phyloP scores from a whole-genome alignment of 1,139 yeast genomes.

The Eremothecium cymbalariae region DNA sequence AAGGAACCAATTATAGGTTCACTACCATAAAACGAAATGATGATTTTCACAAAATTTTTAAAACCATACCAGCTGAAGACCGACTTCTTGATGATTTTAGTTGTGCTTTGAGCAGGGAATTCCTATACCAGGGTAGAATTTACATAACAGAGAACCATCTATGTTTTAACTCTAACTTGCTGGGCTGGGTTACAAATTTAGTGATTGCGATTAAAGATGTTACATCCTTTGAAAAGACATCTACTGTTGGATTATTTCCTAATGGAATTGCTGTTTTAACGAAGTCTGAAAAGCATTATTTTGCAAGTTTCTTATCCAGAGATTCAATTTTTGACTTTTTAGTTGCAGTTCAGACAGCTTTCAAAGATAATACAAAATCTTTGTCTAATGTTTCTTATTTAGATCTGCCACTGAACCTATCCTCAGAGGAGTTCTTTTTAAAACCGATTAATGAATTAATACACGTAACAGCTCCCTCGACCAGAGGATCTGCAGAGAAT shows the following conservation, averaged over 20 bases:
- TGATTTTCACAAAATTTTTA: constrained; percentile 73
- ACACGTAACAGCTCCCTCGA: constrained; percentile 15
- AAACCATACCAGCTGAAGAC: constrained; percentile 61
- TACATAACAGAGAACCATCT: constrained; percentile 74
- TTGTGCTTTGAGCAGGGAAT: constrained; percentile 84
- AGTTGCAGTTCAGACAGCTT: constrained; percentile 45
- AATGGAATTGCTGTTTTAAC: constrained; percentile 81
- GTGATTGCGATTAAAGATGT: constrained; percentile 69
- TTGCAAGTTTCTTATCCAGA: constrained; percentile 82
- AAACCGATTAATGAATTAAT: constrained; percentile 5
- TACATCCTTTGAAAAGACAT: constrained; percentile 62
- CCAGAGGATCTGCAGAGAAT: constrained; percentile 14
- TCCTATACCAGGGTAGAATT: constrained; percentile 81
- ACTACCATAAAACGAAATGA: constrained; percentile 65
- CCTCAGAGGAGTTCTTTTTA: constrained; percentile 1
- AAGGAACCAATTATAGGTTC: constrained; percentile 40
- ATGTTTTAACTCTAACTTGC: constrained; percentile 83
- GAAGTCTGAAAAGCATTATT: constrained; percentile 50
- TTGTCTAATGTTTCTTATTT: background rate
- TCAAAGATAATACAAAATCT: constrained; percentile 1
- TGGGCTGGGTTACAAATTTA: constrained; percentile 88
- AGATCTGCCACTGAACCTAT: background rate
- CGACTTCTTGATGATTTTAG: constrained; percentile 74
- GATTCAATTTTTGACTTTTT: constrained; percentile 70
- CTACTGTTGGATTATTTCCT: constrained; percentile 85